A percentile compares a stretch with the other conserved stretches of the same genome.
Conservation (phyloP, 2,329 filamentous ascomycete genomes). For the Leptographium galeiforme region DNA sequence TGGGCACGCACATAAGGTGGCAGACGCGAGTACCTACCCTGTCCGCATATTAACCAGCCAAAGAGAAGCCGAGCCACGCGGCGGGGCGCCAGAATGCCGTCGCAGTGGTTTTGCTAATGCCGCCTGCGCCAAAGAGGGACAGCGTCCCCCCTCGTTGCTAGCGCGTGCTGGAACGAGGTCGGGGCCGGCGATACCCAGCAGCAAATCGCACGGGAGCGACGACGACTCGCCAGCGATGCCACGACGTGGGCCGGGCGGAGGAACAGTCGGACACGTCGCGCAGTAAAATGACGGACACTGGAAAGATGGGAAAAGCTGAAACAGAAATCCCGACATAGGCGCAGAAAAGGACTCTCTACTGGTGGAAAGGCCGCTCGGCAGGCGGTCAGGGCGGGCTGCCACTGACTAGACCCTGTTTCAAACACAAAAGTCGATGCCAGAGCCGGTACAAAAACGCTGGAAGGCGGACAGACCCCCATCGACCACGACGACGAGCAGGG, state of each 20-base stretch:
- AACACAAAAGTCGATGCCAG: neutral
- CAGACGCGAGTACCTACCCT: neutral
- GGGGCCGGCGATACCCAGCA: neutral
- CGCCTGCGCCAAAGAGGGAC: neutral
- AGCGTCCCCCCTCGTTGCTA: neutral
- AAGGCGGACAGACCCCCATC: no score
- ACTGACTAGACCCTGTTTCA: neutral
- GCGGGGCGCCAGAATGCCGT: constrained; percentile 2
- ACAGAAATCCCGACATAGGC: no score
- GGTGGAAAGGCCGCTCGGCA: neutral
- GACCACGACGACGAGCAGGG: no score
- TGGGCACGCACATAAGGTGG: neutral
- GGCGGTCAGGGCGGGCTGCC: neutral
- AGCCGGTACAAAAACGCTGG: no score
- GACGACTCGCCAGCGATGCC: no score
- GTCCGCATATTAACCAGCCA: neutral
- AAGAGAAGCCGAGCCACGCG: neutral
- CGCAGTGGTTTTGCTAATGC: constrained; percentile 4
- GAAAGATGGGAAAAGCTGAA: no score
- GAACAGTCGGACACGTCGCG: no score
- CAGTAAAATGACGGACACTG: no score
- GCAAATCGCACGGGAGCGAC: no score
- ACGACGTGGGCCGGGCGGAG: no score
- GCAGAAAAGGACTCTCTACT: neutral
- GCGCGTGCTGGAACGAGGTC: neutral